Percentiles rank a stretch among this genome's conserved stretches.
These are phyloP conservation scores for Hibiscus syriacus DNA, from an alignment of 345 rosid genomes.

Conservation along the genomic window DNA sequence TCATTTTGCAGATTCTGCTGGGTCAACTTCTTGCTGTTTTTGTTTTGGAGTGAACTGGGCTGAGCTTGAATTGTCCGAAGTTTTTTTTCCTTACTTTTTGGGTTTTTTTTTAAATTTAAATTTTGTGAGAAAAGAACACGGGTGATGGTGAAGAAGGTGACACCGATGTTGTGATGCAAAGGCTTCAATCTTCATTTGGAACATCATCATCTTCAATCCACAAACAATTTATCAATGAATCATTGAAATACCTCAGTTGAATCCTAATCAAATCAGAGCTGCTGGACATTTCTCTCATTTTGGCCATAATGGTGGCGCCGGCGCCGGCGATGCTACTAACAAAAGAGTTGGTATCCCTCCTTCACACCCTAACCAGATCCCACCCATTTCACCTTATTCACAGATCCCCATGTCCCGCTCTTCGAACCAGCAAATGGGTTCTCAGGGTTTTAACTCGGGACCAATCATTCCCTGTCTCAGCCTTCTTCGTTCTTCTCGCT, in stretches of 20 bases:
- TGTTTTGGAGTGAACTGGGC: constrained; percentile 14
- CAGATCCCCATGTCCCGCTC: constrained; percentile 70
- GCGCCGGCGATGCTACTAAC: constrained; percentile 18
- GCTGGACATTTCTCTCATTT: constrained; percentile 47
- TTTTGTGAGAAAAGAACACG: constrained; percentile 30
- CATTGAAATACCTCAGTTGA: constrained; percentile 54
- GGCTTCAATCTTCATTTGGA: constrained; percentile 59
- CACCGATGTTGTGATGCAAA: constrained; percentile 57
- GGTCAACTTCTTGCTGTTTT: constrained; percentile 9
- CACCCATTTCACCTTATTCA: constrained; percentile 82
- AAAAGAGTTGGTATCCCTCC: constrained; percentile 83
- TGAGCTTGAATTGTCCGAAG: constrained; percentile 3
- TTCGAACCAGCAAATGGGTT: constrained; percentile 41
- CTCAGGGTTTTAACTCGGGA: constrained; percentile 36
- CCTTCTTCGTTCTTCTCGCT: constrained; percentile 72
- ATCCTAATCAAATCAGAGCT: constrained; percentile 41
- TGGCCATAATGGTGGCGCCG: constrained; percentile 14
- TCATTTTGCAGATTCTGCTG: constrained; percentile 22
- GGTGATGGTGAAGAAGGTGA: constrained; percentile 60
- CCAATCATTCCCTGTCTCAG: constrained; percentile 72
- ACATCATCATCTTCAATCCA: constrained; percentile 44
- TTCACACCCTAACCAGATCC: constrained; percentile 73
- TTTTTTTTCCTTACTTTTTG: background rate
- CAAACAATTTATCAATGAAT: constrained; percentile 32
- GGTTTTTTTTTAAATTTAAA: too few relatives aligned